These are phyloP conservation scores for Aspergillus carlsbadensis DNA, from an alignment of 495 filamentous ascomycete species.

Conservation along the genomic window DNA sequence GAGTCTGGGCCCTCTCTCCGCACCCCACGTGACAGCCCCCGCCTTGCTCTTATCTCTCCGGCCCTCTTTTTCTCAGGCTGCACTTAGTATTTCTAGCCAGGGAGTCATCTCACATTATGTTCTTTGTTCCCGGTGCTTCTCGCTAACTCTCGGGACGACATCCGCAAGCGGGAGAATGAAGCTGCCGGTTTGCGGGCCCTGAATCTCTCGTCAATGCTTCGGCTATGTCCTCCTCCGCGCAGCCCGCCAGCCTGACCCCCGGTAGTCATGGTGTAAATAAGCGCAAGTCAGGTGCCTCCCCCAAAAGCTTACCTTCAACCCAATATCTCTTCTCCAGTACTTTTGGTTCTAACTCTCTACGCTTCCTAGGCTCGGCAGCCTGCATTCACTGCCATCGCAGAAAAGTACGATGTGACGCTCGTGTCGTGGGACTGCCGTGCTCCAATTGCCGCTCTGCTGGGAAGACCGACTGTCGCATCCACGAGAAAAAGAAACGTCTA, in stretches of 20 bases:
- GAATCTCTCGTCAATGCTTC: conserved; percentile 24
- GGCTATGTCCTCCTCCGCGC: conserved; percentile 31
- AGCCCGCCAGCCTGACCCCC: conserved; percentile 19
- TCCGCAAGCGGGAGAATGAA: conserved; percentile 12
- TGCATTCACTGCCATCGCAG: conserved; percentile 50
- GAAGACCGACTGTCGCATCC: conserved; percentile 47
- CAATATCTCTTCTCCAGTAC: background rate
- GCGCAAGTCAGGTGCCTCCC: conserved; percentile 27
- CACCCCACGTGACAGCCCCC: background rate
- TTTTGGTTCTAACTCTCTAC: background rate
- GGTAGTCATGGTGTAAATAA: conserved; percentile 29
- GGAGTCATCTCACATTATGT: conserved; percentile 10
- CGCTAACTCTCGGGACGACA: background rate
- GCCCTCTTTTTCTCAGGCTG: background rate
- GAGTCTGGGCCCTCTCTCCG: background rate
- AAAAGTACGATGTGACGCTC: conserved; percentile 50
- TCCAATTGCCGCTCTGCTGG: conserved; percentile 47
- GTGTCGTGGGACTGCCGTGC: conserved; percentile 44
- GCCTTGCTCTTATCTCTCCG: background rate
- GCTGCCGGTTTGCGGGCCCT: conserved; percentile 19
- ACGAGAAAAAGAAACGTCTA: conserved; percentile 50
- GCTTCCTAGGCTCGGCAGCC: conserved; percentile 37
- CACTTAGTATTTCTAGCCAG: background rate
- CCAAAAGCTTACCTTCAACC: background rate
- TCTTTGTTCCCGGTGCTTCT: background rate